phyloP scores from a whole-genome alignment of 2,329 filamentous ascomycete species.

The Nannizzia gypsea region DNA sequence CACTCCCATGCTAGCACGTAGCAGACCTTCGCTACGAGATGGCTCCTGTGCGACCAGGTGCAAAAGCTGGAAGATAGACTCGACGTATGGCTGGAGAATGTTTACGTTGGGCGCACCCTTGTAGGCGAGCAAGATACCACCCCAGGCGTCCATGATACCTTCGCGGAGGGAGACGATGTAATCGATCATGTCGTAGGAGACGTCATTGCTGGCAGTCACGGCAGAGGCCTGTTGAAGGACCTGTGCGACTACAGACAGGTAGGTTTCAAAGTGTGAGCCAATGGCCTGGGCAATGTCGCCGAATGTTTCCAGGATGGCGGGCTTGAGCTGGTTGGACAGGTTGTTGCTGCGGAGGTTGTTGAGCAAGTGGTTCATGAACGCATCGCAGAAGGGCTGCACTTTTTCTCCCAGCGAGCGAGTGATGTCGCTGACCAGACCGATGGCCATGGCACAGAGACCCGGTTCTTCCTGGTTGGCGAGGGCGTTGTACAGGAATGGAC shows the following conservation, averaged over 20 bases:
- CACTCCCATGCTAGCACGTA: conserved; percentile 93
- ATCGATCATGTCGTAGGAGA: conserved; percentile 89
- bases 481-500: conserved; percentile 84
- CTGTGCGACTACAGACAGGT: conserved; percentile 81
- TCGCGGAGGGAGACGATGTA: conserved; percentile 91
- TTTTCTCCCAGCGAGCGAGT: conserved; percentile 80
- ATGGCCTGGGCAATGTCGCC: conserved; percentile 96
- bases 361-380: conserved; percentile 95
- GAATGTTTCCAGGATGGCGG: conserved; percentile 93
- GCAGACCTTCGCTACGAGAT: conserved; percentile 81
- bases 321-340: conserved; percentile 94
- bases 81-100: conserved; percentile 63
- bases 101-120: conserved; percentile 54
- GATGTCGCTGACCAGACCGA: conserved; percentile 93
- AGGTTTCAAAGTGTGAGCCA: conserved; percentile 80
- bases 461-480: conserved; percentile 93
- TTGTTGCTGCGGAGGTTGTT: conserved; percentile 80
- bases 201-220: conserved; percentile 66
- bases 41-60: conserved; percentile 66
- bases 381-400: conserved; percentile 89
- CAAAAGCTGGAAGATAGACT: conserved; percentile 77
- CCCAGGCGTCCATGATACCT: conserved; percentile 98
- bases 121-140: conserved; percentile 90
- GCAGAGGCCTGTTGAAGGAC: conserved; percentile 86
- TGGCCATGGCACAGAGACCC: conserved; percentile 88